phyloP scores from a whole-genome alignment of 1,284 basidiomycete species.

The Chondrostereum purpureum region DNA sequence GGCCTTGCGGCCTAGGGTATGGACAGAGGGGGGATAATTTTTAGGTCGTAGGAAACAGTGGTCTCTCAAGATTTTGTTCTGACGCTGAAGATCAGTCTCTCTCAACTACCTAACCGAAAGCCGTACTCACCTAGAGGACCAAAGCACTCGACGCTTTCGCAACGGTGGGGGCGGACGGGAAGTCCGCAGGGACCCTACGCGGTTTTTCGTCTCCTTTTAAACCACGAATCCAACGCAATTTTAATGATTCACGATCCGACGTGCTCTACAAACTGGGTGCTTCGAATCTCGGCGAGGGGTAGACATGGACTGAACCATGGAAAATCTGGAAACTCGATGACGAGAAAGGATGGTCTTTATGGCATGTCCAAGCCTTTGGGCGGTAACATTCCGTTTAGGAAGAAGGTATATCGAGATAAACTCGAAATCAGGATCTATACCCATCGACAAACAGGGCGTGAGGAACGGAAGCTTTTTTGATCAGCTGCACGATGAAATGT shows the following conservation, averaged over 20 bases:
- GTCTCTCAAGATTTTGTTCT: too few relatives aligned
- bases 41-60: too few relatives aligned
- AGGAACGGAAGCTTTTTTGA: neutral
- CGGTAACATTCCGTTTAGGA: conserved; percentile 8
- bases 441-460: neutral
- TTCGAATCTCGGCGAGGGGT: neutral
- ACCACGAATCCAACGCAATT: conserved; percentile 6
- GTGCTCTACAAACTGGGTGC: conserved; percentile 3
- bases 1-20: neutral
- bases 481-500: neutral
- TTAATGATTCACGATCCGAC: conserved; percentile 9
- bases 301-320: conserved; percentile 5
- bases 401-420: conserved; percentile 3
- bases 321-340: conserved; percentile 11
- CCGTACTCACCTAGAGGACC: conserved; percentile 1
- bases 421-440: neutral
- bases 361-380: conserved; percentile 9
- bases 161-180: neutral
- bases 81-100: too few relatives aligned
- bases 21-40: too few relatives aligned
- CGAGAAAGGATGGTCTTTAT: conserved; percentile 11
- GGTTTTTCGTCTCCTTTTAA: conserved; percentile 11
- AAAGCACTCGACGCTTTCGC: neutral
- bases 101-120: too few relatives aligned
- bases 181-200: neutral